Evolutionary conservation across 768 basidiomycete genomes (phyloP).

Genomic region (Kwoniella sp.): DNA sequence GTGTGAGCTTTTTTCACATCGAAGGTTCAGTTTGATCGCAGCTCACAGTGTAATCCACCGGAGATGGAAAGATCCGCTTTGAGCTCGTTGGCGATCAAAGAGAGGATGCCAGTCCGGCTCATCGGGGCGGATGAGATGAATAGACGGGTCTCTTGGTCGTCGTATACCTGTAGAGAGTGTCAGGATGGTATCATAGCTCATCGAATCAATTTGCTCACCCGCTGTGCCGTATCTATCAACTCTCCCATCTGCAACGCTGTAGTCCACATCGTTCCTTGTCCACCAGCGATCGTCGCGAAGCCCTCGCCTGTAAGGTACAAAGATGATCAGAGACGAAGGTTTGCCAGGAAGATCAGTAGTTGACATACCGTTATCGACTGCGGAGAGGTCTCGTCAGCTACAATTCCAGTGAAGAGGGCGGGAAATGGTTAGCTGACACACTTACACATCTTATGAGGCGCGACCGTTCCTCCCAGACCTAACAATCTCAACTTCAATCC

Average conservation of each 20-base stretch:
- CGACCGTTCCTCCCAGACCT: slow-evolving; percentile 93
- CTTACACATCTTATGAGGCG: slow-evolving; percentile 73
- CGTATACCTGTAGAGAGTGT: slow-evolving; percentile 60
- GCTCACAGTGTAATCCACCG: slow-evolving; percentile 79
- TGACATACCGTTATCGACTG: slow-evolving; percentile 47
- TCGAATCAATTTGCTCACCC: slow-evolving; percentile 59
- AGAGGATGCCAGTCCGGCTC: slow-evolving; percentile 87
- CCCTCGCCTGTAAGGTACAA: slow-evolving; percentile 65
- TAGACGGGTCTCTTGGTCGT: slow-evolving; percentile 88
- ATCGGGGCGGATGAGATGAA: slow-evolving; percentile 90
- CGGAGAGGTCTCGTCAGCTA: slow-evolving; percentile 17
- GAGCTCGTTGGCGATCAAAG: slow-evolving; percentile 83
- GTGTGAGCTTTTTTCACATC: background rate
- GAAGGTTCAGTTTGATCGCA: background rate
- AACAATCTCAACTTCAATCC: slow-evolving; percentile 90
- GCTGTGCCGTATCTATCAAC: slow-evolving; percentile 93
- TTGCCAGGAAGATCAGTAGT: slow-evolving; percentile 76
- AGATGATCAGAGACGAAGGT: too few relatives aligned
- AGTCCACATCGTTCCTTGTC: slow-evolving; percentile 98
- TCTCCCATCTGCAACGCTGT: slow-evolving; percentile 97
- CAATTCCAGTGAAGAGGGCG: background rate
- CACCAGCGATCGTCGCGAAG: slow-evolving; percentile 93
- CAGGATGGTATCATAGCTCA: background rate
- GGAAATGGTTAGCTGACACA: slow-evolving; percentile 22
- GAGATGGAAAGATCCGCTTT: slow-evolving; percentile 94